A percentile compares a stretch with the other conserved stretches of the same genome.
phyloP scores from a whole-genome alignment of 2,329 filamentous ascomycete species.

The Zalaria sp. region DNA sequence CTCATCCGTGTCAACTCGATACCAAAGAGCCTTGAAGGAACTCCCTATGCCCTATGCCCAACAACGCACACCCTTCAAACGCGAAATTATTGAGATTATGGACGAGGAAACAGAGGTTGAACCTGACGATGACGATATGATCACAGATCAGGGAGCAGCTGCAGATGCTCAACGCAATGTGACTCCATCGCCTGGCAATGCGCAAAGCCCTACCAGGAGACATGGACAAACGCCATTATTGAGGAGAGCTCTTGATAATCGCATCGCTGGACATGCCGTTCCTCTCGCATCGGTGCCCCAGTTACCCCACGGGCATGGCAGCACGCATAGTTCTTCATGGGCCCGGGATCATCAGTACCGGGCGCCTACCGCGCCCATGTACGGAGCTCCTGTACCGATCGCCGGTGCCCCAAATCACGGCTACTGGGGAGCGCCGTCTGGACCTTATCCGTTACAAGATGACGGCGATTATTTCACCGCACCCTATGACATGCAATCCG shows the following conservation, averaged over 20 bases:
- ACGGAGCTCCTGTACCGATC: no score
- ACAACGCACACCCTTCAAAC: not conserved
- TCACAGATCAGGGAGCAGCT: not conserved
- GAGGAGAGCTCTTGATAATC: conserved; percentile 4
- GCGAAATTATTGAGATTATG: conserved; percentile 13
- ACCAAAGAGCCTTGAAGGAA: conserved; percentile 7
- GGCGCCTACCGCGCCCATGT: no score
- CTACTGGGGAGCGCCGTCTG: no score
- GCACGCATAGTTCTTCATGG: no score
- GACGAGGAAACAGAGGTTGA: conserved; percentile 3
- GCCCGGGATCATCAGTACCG: no score
- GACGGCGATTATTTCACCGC: no score
- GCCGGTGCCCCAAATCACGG: no score
- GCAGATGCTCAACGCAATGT: not conserved
- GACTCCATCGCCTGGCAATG: not conserved
- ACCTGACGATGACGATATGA: not conserved
- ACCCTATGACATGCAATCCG: no score
- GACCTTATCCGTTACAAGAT: no score
- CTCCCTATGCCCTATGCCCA: conserved; percentile 2
- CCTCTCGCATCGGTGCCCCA: not conserved
- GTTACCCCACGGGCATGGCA: no score
- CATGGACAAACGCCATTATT: conserved; percentile 1
- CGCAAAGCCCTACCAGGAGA: not conserved
- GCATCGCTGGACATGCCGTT: conserved; percentile 1
- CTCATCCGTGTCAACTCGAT: conserved; percentile 14